A percentile compares a stretch with the other conserved stretches of the same genome.
These are phyloP conservation scores for Rhodotorula sp. DNA, from an alignment of 1,284 basidiomycete species.

Conservation along the genomic window DNA sequence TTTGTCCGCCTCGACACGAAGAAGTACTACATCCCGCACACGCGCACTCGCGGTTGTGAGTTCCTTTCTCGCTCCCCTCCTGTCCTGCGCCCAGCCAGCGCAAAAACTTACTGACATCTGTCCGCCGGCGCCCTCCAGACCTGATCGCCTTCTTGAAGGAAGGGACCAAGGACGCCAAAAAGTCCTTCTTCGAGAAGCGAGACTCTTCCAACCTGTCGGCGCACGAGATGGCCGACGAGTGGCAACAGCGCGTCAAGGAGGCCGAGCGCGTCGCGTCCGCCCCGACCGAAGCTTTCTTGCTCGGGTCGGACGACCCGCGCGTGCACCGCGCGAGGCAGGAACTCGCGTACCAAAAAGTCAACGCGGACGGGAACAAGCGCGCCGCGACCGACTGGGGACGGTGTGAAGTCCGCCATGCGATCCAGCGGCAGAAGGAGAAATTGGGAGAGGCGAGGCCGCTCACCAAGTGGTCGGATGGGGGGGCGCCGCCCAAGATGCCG, in stretches of 20 bases:
- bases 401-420: slow-evolving; percentile 87
- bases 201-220: not conserved
- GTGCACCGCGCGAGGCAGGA: slow-evolving; percentile 85
- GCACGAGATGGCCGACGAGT: slow-evolving; percentile 63
- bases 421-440: slow-evolving; percentile 77
- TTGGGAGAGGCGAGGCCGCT: slow-evolving; percentile 81
- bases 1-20: slow-evolving; percentile 83
- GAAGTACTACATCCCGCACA: slow-evolving; percentile 89
- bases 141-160: slow-evolving; percentile 67
- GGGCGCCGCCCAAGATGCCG: slow-evolving; percentile 79
- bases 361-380: slow-evolving; percentile 55
- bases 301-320: slow-evolving; percentile 83
- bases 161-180: slow-evolving; percentile 38
- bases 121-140: slow-evolving; percentile 48
- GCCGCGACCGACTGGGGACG: slow-evolving; percentile 74
- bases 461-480: slow-evolving; percentile 93
- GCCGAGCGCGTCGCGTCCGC: slow-evolving; percentile 82
- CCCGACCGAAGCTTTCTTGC: slow-evolving; percentile 85
- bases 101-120: not conserved
- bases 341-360: slow-evolving; percentile 60
- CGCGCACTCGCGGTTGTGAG: slow-evolving; percentile 75
- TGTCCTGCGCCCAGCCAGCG: not conserved
- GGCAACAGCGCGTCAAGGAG: slow-evolving; percentile 67
- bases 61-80: not conserved
- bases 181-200: slow-evolving; percentile 1